These are phyloP conservation scores for Misopates orontium DNA, from an alignment of 257 asterid species.

Conservation along the genomic window DNA sequence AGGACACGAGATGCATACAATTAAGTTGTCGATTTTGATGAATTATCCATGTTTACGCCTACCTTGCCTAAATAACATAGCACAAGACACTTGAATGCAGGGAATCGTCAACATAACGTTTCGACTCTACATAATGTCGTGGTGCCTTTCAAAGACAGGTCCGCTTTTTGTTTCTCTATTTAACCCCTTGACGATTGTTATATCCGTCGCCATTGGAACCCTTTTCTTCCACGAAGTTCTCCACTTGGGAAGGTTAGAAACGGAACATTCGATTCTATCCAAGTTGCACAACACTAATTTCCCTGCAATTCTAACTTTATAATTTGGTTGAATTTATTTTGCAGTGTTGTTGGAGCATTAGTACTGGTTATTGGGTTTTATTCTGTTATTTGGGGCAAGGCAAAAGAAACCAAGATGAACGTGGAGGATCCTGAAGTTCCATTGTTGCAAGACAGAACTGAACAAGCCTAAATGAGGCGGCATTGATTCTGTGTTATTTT, in stretches of 20 bases:
- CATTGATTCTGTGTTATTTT: too few relatives aligned
- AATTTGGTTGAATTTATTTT: constrained; percentile 2
- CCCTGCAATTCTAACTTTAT: not conserved
- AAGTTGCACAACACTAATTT: not conserved
- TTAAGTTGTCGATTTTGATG: too few relatives aligned
- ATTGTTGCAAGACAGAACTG: constrained; percentile 35
- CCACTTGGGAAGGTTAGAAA: constrained; percentile 48
- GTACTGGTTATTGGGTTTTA: constrained; percentile 45
- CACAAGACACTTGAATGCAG: constrained; percentile 27
- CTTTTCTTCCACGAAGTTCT: constrained; percentile 46
- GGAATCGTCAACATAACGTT: constrained; percentile 47
- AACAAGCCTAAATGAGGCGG: constrained; percentile 33
- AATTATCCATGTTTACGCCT: too few relatives aligned
- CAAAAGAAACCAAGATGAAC: constrained; percentile 31
- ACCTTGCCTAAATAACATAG: too few relatives aligned
- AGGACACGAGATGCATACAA: too few relatives aligned
- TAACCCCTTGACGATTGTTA: constrained; percentile 48
- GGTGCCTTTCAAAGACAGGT: constrained; percentile 61
- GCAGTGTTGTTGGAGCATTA: constrained; percentile 51
- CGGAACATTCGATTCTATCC: not conserved
- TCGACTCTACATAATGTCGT: constrained; percentile 49
- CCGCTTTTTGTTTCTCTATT: constrained; percentile 64
- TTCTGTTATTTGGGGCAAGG: constrained; percentile 57
- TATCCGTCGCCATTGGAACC: constrained; percentile 43
- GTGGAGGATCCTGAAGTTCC: constrained; percentile 30